Percentiles rank a stretch among this genome's conserved stretches.
Conservation (phyloP, 441 rosid species). For the Erysimum pusillum region DNA sequence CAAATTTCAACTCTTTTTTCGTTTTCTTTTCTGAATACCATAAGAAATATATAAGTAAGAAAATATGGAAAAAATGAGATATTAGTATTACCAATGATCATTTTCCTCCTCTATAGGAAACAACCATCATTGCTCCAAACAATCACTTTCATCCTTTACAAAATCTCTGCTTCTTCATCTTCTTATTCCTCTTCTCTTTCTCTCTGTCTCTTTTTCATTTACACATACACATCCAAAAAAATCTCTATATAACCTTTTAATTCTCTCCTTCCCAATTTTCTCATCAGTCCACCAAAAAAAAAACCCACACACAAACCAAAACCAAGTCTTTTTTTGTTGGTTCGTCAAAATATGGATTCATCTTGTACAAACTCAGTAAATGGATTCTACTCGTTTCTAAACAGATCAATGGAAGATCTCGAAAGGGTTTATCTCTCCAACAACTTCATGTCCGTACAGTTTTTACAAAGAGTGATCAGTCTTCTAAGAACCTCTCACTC, state of each 20-base stretch:
- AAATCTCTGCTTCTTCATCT: constrained; percentile 45
- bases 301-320: background rate
- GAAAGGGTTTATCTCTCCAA: constrained; percentile 65
- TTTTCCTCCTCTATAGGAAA: constrained; percentile 83
- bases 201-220: constrained; percentile 11
- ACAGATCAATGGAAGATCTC: constrained; percentile 87
- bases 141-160: constrained; percentile 75
- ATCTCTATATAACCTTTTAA: constrained; percentile 44
- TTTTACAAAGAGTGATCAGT: constrained; percentile 76
- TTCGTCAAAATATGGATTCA: constrained; percentile 55
- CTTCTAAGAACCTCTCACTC: constrained; percentile 84
- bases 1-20: background rate
- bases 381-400: constrained; percentile 81
- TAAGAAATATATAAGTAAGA: background rate
- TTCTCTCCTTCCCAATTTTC: constrained; percentile 35
- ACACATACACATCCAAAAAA: constrained; percentile 27
- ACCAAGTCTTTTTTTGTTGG: constrained; percentile 10
- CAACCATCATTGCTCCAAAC: constrained; percentile 94
- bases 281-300: constrained; percentile 30
- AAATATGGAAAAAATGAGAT: background rate
- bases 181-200: constrained; percentile 41
- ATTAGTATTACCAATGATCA: constrained; percentile 80
- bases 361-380: constrained; percentile 71
- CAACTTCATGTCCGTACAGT: constrained; percentile 85
- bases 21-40: background rate